phyloP scores from a whole-genome alignment of 1,284 basidiomycete genomes.

The Cryptococcus maquisensis region DNA sequence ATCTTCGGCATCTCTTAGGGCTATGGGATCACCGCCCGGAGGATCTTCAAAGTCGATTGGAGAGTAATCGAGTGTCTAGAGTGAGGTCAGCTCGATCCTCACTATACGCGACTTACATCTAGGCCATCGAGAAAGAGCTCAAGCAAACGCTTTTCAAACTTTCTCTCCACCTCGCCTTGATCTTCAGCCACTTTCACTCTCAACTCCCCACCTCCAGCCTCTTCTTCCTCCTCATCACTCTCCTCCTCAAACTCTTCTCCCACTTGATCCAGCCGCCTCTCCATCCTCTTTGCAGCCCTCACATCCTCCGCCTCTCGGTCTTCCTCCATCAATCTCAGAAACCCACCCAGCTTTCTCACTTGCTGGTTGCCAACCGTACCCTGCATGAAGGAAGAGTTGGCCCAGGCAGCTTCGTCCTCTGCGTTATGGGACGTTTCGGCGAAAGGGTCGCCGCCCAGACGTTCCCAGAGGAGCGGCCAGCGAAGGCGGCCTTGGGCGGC shows the following conservation, averaged over 20 bases:
- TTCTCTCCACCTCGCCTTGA: constrained; percentile 29
- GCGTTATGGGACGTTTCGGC: constrained; percentile 12
- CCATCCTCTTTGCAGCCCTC: constrained; percentile 29
- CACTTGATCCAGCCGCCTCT: constrained; percentile 30
- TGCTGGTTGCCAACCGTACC: constrained; percentile 14
- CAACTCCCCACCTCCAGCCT: neutral
- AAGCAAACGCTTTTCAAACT: constrained; percentile 40
- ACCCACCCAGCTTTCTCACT: constrained; percentile 42
- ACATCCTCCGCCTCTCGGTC: constrained; percentile 39
- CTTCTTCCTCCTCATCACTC: constrained; percentile 31
- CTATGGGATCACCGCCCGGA: constrained; percentile 32
- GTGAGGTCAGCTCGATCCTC: neutral
- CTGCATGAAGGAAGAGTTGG: constrained; percentile 3
- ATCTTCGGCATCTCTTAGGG: constrained; percentile 37
- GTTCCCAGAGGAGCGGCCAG: constrained; percentile 46
- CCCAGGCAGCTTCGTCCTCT: constrained; percentile 32
- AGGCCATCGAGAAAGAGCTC: constrained; percentile 47
- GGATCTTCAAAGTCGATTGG: constrained; percentile 43
- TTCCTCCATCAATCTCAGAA: constrained; percentile 43
- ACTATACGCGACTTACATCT: constrained; percentile 45
- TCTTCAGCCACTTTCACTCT: constrained; percentile 16
- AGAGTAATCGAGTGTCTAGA: constrained; percentile 42
- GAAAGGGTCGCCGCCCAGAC: constrained; percentile 34
- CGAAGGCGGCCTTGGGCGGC: constrained; percentile 27
- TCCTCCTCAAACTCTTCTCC: constrained; percentile 43